Conservation (phyloP, 768 basidiomycete species). For the Lentinula boryana region DNA sequence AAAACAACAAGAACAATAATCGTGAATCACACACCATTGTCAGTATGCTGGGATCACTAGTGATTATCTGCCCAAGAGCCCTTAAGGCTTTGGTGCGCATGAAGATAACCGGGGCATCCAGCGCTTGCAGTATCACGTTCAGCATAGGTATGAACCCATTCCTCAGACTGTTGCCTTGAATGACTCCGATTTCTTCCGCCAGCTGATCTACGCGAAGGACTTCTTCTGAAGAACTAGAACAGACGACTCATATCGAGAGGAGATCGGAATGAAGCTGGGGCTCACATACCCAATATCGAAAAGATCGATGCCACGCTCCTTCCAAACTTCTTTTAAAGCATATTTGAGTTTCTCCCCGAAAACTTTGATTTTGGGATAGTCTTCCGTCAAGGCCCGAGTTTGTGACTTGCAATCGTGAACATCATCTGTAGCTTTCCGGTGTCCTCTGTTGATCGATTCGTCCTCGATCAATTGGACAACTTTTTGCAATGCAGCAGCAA, state of each 20-base stretch:
- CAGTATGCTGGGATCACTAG: conserved; percentile 81
- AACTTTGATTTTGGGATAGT: conserved; percentile 29
- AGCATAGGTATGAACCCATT: conserved; percentile 83
- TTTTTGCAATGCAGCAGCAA: conserved; percentile 63
- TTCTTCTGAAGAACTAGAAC: conserved; percentile 64
- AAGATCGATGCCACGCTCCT: conserved; percentile 59
- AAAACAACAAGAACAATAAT: neutral
- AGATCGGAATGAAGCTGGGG: neutral
- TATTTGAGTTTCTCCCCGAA: conserved; percentile 56
- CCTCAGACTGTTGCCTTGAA: conserved; percentile 56
- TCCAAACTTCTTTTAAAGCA: conserved; percentile 72
- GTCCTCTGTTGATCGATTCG: conserved; percentile 20
- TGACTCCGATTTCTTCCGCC: conserved; percentile 69
- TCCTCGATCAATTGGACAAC: conserved; percentile 45
- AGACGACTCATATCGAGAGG: neutral
- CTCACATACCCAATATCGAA: conserved; percentile 72
- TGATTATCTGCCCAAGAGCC: conserved; percentile 85
- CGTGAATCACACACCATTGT: conserved; percentile 46
- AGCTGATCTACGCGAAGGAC: conserved; percentile 59
- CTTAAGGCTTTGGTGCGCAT: conserved; percentile 93
- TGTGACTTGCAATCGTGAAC: conserved; percentile 19
- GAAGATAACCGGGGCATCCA: conserved; percentile 84
- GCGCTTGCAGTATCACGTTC: conserved; percentile 66
- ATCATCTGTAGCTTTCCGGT: neutral
- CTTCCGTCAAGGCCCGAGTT: conserved; percentile 12